A percentile compares a stretch with the other conserved stretches of the same genome.
These are phyloP conservation scores for Monilinia aucupariae DNA, from an alignment of 2,329 filamentous ascomycete species.

Conservation along the genomic window DNA sequence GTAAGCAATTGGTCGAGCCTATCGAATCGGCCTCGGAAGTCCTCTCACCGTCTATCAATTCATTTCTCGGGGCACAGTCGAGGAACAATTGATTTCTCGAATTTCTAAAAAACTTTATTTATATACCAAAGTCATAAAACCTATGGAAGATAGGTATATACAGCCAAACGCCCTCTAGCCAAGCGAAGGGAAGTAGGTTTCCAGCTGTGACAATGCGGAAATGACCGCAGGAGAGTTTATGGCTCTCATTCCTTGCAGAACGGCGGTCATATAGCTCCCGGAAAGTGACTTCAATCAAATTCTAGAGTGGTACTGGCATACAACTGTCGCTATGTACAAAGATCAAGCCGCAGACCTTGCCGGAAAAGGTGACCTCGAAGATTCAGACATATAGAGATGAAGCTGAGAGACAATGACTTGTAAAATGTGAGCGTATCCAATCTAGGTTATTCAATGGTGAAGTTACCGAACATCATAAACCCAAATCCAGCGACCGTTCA, in stretches of 20 bases:
- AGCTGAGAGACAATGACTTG: slow-evolving; percentile 51
- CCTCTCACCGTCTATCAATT: slow-evolving; percentile 94
- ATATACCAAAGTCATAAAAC: slow-evolving; percentile 54
- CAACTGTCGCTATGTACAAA: slow-evolving; percentile 48
- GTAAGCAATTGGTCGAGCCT: slow-evolving; percentile 86
- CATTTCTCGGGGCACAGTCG: slow-evolving; percentile 78
- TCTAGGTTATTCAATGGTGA: slow-evolving; percentile 53
- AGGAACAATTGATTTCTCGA: slow-evolving; percentile 70
- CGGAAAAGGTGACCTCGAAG: slow-evolving; percentile 32
- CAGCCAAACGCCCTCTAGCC: slow-evolving; percentile 31
- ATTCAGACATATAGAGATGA: slow-evolving; percentile 37
- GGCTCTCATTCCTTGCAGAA: slow-evolving; percentile 48
- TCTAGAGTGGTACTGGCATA: slow-evolving; percentile 50
- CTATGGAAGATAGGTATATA: slow-evolving; percentile 49
- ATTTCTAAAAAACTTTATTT: slow-evolving; percentile 54
- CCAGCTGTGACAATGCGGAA: slow-evolving; percentile 37
- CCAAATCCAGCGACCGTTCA: slow-evolving; percentile 35
- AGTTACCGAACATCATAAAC: slow-evolving; percentile 37
- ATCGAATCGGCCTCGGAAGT: slow-evolving; percentile 91
- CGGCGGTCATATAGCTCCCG: slow-evolving; percentile 47
- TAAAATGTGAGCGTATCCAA: slow-evolving; percentile 51
- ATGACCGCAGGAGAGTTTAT: slow-evolving; percentile 48
- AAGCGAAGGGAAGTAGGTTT: slow-evolving; percentile 31
- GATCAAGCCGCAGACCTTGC: slow-evolving; percentile 44
- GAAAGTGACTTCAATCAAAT: slow-evolving; percentile 52